phyloP scores from a whole-genome alignment of 495 filamentous ascomycete species.

The Annulohypoxylon maeteangense region DNA sequence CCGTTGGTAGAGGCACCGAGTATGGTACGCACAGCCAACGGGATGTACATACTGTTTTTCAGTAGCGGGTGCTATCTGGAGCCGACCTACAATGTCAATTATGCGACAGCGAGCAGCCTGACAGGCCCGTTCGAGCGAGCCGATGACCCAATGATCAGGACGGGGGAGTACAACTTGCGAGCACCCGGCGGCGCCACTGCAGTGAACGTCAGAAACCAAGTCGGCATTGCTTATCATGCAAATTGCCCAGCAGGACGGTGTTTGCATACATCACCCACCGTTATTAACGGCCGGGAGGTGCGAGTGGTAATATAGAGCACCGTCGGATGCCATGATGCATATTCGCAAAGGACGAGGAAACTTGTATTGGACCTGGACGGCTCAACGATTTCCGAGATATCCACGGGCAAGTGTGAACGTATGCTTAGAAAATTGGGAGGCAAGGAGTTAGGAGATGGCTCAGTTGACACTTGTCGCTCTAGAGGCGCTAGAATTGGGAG shows the following conservation, averaged over 20 bases:
- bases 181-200: slow-evolving; percentile 65
- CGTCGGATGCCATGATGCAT: not conserved
- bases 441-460: slow-evolving; percentile 7
- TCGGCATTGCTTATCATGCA: slow-evolving; percentile 64
- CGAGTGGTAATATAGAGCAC: slow-evolving; percentile 20
- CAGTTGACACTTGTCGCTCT: slow-evolving; percentile 8
- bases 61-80: slow-evolving; percentile 65
- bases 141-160: slow-evolving; percentile 51
- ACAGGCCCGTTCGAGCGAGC: slow-evolving; percentile 59
- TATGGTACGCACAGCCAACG: slow-evolving; percentile 54
- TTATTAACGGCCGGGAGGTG: slow-evolving; percentile 29
- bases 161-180: slow-evolving; percentile 55
- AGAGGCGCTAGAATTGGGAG: not conserved
- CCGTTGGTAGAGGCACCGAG: slow-evolving; percentile 71
- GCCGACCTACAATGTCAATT: slow-evolving; percentile 63
- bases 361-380: not conserved
- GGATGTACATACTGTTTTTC: slow-evolving; percentile 69
- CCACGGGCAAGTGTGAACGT: not conserved
- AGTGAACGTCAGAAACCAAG: slow-evolving; percentile 52
- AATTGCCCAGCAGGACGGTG: slow-evolving; percentile 58
- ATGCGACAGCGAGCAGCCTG: slow-evolving; percentile 57
- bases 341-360: not conserved
- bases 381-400: not conserved
- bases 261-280: slow-evolving; percentile 41
- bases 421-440: not conserved